phyloP scores from a whole-genome alignment of 2,329 filamentous ascomycete genomes.

The Dactylonectria estremocensis region DNA sequence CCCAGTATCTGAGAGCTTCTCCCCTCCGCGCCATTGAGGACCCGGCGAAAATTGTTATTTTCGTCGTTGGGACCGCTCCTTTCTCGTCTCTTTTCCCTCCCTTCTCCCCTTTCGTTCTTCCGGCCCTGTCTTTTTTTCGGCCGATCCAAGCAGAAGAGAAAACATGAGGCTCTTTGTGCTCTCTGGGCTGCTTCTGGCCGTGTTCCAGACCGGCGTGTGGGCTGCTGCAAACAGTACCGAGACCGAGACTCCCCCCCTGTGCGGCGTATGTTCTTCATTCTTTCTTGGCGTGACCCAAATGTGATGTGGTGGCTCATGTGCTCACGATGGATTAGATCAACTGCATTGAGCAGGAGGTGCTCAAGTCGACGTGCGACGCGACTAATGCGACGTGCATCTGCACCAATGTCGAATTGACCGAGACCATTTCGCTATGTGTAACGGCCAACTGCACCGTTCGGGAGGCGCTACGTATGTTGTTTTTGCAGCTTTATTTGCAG shows the following conservation, averaged over 20 bases:
- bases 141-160: not conserved
- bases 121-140: not conserved
- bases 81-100: not conserved
- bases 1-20: too few relatives aligned
- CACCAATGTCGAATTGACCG: constrained; percentile 40
- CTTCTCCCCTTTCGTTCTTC: constrained; percentile 2
- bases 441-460: constrained; percentile 36
- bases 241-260: constrained; percentile 31
- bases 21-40: not conserved
- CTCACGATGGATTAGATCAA: constrained; percentile 33
- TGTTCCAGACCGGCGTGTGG: constrained; percentile 32
- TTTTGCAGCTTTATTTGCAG: too few relatives aligned
- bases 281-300: not conserved
- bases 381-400: constrained; percentile 43
- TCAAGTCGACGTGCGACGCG: constrained; percentile 29
- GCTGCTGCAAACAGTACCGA: constrained; percentile 23
- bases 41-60: not conserved
- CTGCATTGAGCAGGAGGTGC: constrained; percentile 35
- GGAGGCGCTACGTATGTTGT: constrained; percentile 44
- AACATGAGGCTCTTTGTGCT: constrained; percentile 33
- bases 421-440: constrained; percentile 38
- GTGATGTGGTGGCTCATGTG: not conserved
- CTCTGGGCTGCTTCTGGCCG: constrained; percentile 24
- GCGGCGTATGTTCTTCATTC: constrained; percentile 24
- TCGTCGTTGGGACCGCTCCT: not conserved